phyloP scores from a whole-genome alignment of 108 stramenopile species.

The Mediolabrus comicus region DNA sequence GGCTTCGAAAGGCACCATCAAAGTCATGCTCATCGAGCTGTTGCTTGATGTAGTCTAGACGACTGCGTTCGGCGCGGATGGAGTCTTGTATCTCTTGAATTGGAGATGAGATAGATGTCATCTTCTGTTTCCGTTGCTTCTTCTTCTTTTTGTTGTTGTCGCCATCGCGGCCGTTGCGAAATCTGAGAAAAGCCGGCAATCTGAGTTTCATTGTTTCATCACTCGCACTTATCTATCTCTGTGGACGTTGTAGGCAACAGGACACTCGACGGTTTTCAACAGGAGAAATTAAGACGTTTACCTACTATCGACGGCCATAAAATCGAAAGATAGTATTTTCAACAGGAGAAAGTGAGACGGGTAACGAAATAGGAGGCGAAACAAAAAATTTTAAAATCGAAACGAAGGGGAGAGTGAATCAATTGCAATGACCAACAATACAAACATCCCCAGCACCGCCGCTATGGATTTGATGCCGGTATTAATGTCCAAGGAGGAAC shows the following conservation, averaged over 20 bases:
- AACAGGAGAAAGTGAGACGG: too few relatives aligned
- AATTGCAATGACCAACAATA: not conserved
- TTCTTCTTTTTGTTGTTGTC: not conserved
- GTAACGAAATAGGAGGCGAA: too few relatives aligned
- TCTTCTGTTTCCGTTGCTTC: not conserved
- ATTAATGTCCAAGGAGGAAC: constrained; percentile 43
- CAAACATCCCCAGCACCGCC: not conserved
- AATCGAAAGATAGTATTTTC: too few relatives aligned
- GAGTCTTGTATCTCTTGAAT: not conserved
- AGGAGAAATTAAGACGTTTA: too few relatives aligned
- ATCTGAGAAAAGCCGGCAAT: too few relatives aligned
- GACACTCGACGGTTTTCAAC: too few relatives aligned
- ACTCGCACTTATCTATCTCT: too few relatives aligned
- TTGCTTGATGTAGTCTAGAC: constrained; percentile 15
- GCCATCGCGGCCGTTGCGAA: not conserved
- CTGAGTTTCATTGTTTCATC: too few relatives aligned
- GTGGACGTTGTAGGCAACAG: too few relatives aligned
- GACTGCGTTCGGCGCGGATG: not conserved
- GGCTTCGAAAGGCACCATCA: constrained; percentile 22
- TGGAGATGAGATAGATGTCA: not conserved
- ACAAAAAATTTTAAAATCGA: too few relatives aligned
- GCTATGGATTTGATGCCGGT: constrained; percentile 23
- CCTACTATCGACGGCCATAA: too few relatives aligned
- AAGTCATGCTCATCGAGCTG: constrained; percentile 15
- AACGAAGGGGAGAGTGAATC: too few relatives aligned